phyloP scores from a whole-genome alignment of 306 rosid species.

The Citrullus colocynthis region DNA sequence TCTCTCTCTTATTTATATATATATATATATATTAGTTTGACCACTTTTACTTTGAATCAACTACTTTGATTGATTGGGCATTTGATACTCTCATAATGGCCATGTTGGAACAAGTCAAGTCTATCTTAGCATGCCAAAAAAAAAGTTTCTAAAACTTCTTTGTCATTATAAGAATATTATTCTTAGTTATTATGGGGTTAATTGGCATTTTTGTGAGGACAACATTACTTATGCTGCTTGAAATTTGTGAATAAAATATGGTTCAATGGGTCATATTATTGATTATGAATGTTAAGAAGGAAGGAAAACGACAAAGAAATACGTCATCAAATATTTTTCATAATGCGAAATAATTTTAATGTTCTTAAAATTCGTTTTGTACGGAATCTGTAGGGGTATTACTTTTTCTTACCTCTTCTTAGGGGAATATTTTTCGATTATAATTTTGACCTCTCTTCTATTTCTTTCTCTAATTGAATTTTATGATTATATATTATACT shows the following conservation, averaged over 20 bases:
- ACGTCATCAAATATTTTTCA: not conserved
- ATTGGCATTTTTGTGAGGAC: not conserved
- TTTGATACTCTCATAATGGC: not conserved
- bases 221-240: not conserved
- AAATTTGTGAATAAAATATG: not conserved
- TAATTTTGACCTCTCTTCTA: no score
- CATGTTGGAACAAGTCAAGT: slow-evolving; percentile 2
- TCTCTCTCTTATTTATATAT: not conserved
- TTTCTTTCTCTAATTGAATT: no score
- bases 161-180: not conserved
- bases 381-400: no score
- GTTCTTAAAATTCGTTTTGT: no score
- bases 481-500: no score
- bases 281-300: not conserved
- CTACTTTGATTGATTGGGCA: not conserved
- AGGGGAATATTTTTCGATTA: no score
- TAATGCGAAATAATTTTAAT: no score
- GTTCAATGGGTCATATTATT: not conserved
- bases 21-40: not conserved
- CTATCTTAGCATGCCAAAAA: not conserved
- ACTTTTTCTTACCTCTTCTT: no score
- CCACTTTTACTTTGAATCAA: not conserved
- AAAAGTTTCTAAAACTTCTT: not conserved
- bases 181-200: not conserved
- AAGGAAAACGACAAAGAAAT: not conserved